Percentiles rank a stretch among this genome's conserved stretches.
Conservation (phyloP, 192 early-diverging fungal species). For the Umbelopsis ramanniana region DNA sequence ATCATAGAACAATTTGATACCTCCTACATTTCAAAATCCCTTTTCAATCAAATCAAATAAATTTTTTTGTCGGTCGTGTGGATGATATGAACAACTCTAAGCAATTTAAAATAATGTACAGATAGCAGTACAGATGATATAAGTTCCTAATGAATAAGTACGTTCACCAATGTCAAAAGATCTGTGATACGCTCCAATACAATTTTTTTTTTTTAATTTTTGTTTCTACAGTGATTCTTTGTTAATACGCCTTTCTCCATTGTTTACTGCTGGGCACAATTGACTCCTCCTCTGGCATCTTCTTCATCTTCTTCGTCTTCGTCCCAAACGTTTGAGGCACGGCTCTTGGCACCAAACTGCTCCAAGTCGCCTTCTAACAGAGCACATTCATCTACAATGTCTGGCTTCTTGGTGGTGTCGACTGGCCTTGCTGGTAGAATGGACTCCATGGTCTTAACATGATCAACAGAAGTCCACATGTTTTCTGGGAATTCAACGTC, state of each 20-base stretch:
- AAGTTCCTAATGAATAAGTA: not conserved
- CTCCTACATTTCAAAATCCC: not conserved
- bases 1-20: not conserved
- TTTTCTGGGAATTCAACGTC: slow-evolving; percentile 84
- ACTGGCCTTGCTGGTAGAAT: slow-evolving; percentile 36
- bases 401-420: slow-evolving; percentile 33
- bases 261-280: slow-evolving; percentile 53
- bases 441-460: slow-evolving; percentile 34
- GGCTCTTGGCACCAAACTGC: slow-evolving; percentile 45
- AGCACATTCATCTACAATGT: slow-evolving; percentile 54
- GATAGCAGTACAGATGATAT: not conserved
- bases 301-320: slow-evolving; percentile 51
- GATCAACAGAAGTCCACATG: slow-evolving; percentile 43
- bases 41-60: not conserved
- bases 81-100: not conserved
- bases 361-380: slow-evolving; percentile 48
- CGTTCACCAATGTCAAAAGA: too few relatives aligned
- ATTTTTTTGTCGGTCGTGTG: not conserved
- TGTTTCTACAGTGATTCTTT: too few relatives aligned
- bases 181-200: too few relatives aligned
- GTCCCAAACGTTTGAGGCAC: slow-evolving; percentile 53
- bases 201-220: too few relatives aligned
- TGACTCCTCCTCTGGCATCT: slow-evolving; percentile 41
- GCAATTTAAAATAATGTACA: slow-evolving; percentile 1
- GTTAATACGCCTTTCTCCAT: too few relatives aligned